phyloP scores from a whole-genome alignment of 1,139 yeast genomes.

The Wickerhamomyces sp. region DNA sequence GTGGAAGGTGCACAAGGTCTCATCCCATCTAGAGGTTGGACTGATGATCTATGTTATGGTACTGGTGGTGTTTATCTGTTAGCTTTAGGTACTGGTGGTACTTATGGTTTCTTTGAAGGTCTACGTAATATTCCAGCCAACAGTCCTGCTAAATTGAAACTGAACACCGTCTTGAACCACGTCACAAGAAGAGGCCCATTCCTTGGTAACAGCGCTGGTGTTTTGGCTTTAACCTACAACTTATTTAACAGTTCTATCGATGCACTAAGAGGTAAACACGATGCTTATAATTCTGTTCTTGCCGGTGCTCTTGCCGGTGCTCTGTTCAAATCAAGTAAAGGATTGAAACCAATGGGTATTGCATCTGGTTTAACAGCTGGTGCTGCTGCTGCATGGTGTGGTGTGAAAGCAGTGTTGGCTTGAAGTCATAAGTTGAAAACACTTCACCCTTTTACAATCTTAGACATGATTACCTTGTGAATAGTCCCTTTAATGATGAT shows the following conservation, averaged over 20 bases:
- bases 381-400: constrained; percentile 94
- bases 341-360: constrained; percentile 81
- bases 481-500: constrained; percentile 2
- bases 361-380: constrained; percentile 82
- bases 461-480: constrained; percentile 4
- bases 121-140: constrained; percentile 66
- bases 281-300: constrained; percentile 72
- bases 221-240: constrained; percentile 84
- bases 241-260: constrained; percentile 77
- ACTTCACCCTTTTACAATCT: background rate
- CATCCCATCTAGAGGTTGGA: constrained; percentile 94
- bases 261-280: constrained; percentile 81
- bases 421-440: constrained; percentile 3
- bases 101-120: constrained; percentile 85
- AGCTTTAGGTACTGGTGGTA: constrained; percentile 82
- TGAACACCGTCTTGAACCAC: constrained; percentile 86
- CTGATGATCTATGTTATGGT: constrained; percentile 96
- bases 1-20: constrained; percentile 87
- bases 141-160: constrained; percentile 68
- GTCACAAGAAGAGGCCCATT: constrained; percentile 95
- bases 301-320: constrained; percentile 96
- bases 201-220: constrained; percentile 93
- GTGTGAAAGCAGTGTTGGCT: constrained; percentile 43
- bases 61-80: constrained; percentile 89
- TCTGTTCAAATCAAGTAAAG: constrained; percentile 78